These are phyloP conservation scores for Maudiozyma serrabonitensis DNA, from an alignment of 805 yeast genomes.

Conservation along the genomic window DNA sequence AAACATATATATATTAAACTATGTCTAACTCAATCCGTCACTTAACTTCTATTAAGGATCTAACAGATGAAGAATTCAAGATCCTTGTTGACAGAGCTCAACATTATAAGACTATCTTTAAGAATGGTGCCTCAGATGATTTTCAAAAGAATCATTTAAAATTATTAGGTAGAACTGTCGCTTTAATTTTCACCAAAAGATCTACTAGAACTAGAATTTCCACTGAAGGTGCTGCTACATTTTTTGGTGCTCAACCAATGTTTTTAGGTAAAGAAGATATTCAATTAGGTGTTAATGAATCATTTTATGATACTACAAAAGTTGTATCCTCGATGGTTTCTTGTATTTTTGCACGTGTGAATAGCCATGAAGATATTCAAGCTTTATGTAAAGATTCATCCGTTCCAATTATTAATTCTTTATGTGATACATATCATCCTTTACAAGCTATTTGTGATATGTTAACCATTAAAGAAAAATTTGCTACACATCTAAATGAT, in stretches of 20 bases:
- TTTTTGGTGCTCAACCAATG: slow-evolving; percentile 94
- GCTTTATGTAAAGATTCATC: slow-evolving; percentile 67
- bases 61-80: slow-evolving; percentile 60
- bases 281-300: slow-evolving; percentile 92
- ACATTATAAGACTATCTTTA: slow-evolving; percentile 58
- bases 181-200: slow-evolving; percentile 80
- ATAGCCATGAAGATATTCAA: slow-evolving; percentile 71
- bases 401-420: slow-evolving; percentile 88
- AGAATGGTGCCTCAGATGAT: slow-evolving; percentile 36
- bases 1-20: not conserved
- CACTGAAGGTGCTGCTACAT: slow-evolving; percentile 86
- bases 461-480: slow-evolving; percentile 73
- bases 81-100: slow-evolving; percentile 67
- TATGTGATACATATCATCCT: slow-evolving; percentile 91
- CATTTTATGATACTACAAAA: slow-evolving; percentile 76
- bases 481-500: slow-evolving; percentile 32
- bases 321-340: slow-evolving; percentile 94
- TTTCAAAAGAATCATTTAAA: slow-evolving; percentile 36
- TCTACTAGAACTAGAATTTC: slow-evolving; percentile 93
- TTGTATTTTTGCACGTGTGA: slow-evolving; percentile 94
- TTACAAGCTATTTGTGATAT: slow-evolving; percentile 91
- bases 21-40: slow-evolving; percentile 39
- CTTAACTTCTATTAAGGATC: slow-evolving; percentile 71
- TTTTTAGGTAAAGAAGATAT: slow-evolving; percentile 94
- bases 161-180: slow-evolving; percentile 70